Percentiles rank a stretch among this genome's conserved stretches.
These are phyloP conservation scores for Aureobasidium lini DNA, from an alignment of 2,329 filamentous ascomycete species.

Conservation along the genomic window DNA sequence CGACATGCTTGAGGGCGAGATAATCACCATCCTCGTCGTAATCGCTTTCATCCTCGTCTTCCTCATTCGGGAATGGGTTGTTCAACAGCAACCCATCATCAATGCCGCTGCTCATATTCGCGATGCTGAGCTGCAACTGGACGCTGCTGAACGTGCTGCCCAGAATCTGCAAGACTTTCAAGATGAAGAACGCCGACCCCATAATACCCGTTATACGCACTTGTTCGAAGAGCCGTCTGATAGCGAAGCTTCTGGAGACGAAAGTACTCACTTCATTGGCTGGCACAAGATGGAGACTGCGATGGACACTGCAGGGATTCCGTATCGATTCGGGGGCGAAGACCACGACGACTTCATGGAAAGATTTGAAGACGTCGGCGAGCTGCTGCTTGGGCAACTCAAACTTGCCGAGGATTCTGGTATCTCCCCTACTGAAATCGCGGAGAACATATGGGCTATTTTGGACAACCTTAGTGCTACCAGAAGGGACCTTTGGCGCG, in stretches of 20 bases:
- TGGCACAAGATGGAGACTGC: conserved; percentile 21
- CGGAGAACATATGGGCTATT: background rate
- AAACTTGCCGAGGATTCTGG: conserved; percentile 5
- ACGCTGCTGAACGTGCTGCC: conserved; percentile 13
- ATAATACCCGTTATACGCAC: background rate
- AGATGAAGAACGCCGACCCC: conserved; percentile 17
- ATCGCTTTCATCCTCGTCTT: conserved; percentile 96
- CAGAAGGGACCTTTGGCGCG: background rate
- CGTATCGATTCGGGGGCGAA: conserved; percentile 4
- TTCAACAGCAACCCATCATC: conserved; percentile 91
- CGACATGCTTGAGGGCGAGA: conserved; percentile 80
- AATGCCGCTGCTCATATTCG: conserved; percentile 54
- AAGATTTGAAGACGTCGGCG: background rate
- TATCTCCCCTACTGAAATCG: background rate
- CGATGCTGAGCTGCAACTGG: conserved; percentile 24
- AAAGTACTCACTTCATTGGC: conserved; percentile 18
- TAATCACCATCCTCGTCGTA: conserved; percentile 87
- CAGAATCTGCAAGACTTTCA: conserved; percentile 10
- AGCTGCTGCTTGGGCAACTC: conserved; percentile 12
- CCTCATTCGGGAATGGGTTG: conserved; percentile 92
- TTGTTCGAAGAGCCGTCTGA: background rate
- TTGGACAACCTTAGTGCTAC: background rate
- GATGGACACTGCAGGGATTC: conserved; percentile 22
- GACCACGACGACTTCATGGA: conserved; percentile 1
- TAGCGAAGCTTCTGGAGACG: background rate